phyloP scores from a whole-genome alignment of 2,329 filamentous ascomycete genomes.

The Arthrobotrys pseudoclavata region DNA sequence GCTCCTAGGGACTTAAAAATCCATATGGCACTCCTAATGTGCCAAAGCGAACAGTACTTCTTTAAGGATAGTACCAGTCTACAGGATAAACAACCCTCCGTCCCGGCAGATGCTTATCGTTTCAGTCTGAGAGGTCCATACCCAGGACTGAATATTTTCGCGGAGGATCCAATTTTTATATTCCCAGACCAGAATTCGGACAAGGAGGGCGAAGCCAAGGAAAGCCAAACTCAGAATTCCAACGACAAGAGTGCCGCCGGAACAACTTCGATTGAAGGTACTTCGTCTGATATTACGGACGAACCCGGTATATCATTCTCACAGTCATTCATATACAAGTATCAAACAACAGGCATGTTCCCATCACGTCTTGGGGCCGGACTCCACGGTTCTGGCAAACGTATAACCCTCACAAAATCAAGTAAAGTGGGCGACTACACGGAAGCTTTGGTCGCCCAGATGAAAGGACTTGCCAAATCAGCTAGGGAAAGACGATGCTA shows the following conservation, averaged over 20 bases:
- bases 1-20: not conserved
- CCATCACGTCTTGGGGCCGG: not conserved
- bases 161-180: conserved; percentile 3
- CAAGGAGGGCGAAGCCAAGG: not conserved
- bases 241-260: not conserved
- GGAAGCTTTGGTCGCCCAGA: not conserved
- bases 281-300: not conserved
- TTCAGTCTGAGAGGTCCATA: not conserved
- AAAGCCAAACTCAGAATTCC: not conserved
- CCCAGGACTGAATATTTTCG: not conserved
- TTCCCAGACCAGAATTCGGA: not conserved
- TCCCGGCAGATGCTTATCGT: not conserved
- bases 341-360: conserved; percentile 10
- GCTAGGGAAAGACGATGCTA: conserved; percentile 1
- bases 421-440: conserved; percentile 1
- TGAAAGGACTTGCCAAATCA: not conserved
- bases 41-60: not conserved
- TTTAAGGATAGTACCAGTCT: not conserved
- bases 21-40: not conserved
- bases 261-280: not conserved
- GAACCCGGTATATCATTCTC: not conserved
- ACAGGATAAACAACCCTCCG: not conserved
- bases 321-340: conserved; percentile 6
- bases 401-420: not conserved
- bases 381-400: not conserved